Percentiles rank a stretch among this genome's conserved stretches.
phyloP scores from a whole-genome alignment of 2,329 filamentous ascomycete genomes.

The Diaporthe destruens region DNA sequence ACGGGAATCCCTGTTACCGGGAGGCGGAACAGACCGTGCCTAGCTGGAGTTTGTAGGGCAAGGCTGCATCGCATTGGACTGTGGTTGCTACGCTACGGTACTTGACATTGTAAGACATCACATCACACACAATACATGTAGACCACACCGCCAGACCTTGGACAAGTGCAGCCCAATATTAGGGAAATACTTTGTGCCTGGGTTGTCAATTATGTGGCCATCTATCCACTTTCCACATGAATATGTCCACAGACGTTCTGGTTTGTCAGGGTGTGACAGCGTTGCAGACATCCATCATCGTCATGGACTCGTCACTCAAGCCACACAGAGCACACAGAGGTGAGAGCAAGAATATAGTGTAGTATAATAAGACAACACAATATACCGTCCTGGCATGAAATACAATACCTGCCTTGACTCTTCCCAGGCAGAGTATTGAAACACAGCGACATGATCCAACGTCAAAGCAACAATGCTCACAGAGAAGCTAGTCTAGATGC shows the following conservation, averaged over 20 bases:
- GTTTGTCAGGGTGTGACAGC: too few species aligned
- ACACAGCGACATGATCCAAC: neutral
- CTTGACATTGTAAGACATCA: neutral
- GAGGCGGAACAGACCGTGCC: conserved; percentile 1
- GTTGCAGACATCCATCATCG: too few species aligned
- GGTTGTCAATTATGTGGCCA: too few species aligned
- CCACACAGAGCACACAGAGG: neutral
- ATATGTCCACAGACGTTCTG: too few species aligned
- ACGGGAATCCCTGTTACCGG: conserved; percentile 4
- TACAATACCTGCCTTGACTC: too few species aligned
- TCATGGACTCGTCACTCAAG: neutral
- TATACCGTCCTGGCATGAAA: neutral
- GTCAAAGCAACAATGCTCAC: neutral
- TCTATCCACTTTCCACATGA: too few species aligned
- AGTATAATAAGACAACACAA: neutral
- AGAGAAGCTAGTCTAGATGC: too few species aligned
- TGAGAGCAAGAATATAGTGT: neutral
- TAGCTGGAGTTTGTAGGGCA: neutral
- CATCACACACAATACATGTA: neutral
- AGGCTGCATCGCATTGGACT: neutral
- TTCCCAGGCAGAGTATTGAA: too few species aligned
- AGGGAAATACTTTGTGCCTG: too few species aligned
- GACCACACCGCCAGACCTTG: too few species aligned
- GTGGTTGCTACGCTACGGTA: neutral
- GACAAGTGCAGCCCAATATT: too few species aligned